Evolutionary conservation across 129 eudicot genomes (phyloP).

Genomic region (Artemisia tridentata): DNA sequence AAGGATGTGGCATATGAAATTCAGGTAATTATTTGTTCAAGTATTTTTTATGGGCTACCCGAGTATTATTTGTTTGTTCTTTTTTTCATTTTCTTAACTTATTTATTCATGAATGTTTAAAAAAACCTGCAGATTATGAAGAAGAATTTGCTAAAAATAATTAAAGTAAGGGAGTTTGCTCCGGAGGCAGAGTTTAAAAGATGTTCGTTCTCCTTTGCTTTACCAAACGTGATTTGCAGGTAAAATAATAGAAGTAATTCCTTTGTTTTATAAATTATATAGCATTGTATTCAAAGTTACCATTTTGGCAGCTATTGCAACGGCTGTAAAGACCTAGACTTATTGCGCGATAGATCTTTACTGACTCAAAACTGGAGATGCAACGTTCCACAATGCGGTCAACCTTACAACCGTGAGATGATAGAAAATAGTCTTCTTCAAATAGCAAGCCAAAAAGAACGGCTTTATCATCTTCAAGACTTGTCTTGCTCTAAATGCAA

Average conservation of each 20-base stretch:
- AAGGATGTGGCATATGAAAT: constrained; percentile 86
- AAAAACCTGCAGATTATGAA: constrained; percentile 65
- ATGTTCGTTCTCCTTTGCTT: constrained; percentile 41
- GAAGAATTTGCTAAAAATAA: constrained; percentile 63
- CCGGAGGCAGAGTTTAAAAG: constrained; percentile 78
- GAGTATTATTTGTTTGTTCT: not conserved
- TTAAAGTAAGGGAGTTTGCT: constrained; percentile 84
- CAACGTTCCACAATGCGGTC: constrained; percentile 80
- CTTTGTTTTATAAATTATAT: not conserved
- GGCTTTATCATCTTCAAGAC: constrained; percentile 87
- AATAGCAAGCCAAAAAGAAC: constrained; percentile 73
- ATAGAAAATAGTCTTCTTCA: constrained; percentile 86
- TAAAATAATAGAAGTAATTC: constrained; percentile 16
- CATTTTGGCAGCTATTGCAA: constrained; percentile 73
- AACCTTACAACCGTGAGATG: constrained; percentile 75
- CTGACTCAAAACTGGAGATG: constrained; percentile 81
- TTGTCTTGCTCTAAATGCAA: constrained; percentile 81
- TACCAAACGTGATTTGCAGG: constrained; percentile 99
- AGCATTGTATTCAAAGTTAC: not conserved
- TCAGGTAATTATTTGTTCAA: constrained; percentile 44
- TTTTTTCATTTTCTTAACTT: not conserved
- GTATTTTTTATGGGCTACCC: not conserved
- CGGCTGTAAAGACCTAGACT: constrained; percentile 87
- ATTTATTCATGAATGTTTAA: too few relatives aligned
- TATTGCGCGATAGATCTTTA: constrained; percentile 62